A percentile compares a stretch with the other conserved stretches of the same genome.
Conservation (phyloP, 2,329 filamentous ascomycete species). For the Microcyclosporella mali region DNA sequence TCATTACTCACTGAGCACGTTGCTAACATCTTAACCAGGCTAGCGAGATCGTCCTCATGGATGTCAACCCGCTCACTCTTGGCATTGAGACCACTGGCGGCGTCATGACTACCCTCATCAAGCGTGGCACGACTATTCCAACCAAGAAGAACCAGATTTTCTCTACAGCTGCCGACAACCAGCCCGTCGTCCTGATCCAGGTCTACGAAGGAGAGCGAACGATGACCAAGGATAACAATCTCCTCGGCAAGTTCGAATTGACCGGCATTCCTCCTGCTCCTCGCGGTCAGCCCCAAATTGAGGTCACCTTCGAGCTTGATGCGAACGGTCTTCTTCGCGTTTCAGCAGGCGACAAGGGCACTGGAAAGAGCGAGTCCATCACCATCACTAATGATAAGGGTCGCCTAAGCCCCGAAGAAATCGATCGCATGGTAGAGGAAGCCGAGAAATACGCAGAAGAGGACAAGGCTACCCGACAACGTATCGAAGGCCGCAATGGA, state of each 20-base stretch:
- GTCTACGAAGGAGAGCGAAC: constrained; percentile 94
- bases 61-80: constrained; percentile 92
- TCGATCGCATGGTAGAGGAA: constrained; percentile 98
- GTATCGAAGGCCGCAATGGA: constrained; percentile 91
- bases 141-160: constrained; percentile 99
- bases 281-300: constrained; percentile 94
- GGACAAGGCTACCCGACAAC: constrained; percentile 95
- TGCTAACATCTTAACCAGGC: constrained; percentile 48
- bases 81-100: constrained; percentile 98
- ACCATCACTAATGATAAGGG: constrained; percentile 99
- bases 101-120: constrained; percentile 97
- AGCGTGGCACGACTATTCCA: constrained; percentile 97
- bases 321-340: constrained; percentile 99
- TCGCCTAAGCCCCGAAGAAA: constrained; percentile 90
- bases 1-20: not conserved
- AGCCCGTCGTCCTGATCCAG: constrained; percentile 98
- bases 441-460: constrained; percentile 98
- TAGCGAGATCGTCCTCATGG: constrained; percentile 88
- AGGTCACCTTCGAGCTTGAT: constrained; percentile 95
- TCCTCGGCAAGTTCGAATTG: constrained; percentile 96
- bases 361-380: constrained; percentile 93
- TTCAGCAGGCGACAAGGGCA: constrained; percentile 93
- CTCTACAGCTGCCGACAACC: constrained; percentile 96
- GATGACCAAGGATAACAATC: constrained; percentile 56
- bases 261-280: constrained; percentile 92